A percentile compares a stretch with the other conserved stretches of the same genome.
Conservation (phyloP, 1,139 yeast genomes). For the Entelexis paramagnoliae region DNA sequence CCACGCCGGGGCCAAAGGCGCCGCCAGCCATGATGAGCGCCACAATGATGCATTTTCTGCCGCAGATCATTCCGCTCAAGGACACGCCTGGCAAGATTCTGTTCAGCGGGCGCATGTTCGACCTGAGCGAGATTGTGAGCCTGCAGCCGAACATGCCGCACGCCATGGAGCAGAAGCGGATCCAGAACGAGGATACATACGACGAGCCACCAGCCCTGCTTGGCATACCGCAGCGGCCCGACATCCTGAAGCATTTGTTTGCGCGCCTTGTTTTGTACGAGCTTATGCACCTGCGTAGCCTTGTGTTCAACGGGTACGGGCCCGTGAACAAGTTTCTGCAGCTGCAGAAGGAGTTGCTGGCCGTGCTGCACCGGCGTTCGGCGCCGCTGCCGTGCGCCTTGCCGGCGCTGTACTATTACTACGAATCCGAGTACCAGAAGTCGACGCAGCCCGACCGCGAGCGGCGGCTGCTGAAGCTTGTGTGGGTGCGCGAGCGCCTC, state of each 20-base stretch:
- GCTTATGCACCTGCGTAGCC: constrained; percentile 17
- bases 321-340: constrained; percentile 10
- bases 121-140: background rate
- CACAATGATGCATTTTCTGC: background rate
- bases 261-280: constrained; percentile 17
- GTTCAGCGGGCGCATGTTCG: constrained; percentile 6
- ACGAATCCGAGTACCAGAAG: constrained; percentile 15
- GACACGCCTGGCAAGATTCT: constrained; percentile 2
- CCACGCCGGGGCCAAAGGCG: background rate
- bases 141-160: constrained; percentile 3
- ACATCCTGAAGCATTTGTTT: background rate
- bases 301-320: constrained; percentile 15
- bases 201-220: constrained; percentile 3
- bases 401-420: constrained; percentile 15
- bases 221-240: constrained; percentile 3
- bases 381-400: constrained; percentile 14
- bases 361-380: constrained; percentile 9
- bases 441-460: constrained; percentile 14
- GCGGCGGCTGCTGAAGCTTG: constrained; percentile 12
- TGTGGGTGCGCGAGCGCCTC: constrained; percentile 21
- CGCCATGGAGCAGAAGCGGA: constrained; percentile 5
- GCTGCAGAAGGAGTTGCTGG: constrained; percentile 6
- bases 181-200: background rate
- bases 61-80: constrained; percentile 5
- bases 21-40: background rate